Conservation (phyloP, 2,329 filamentous ascomycete species). For the Fonsecaea nubica region DNA sequence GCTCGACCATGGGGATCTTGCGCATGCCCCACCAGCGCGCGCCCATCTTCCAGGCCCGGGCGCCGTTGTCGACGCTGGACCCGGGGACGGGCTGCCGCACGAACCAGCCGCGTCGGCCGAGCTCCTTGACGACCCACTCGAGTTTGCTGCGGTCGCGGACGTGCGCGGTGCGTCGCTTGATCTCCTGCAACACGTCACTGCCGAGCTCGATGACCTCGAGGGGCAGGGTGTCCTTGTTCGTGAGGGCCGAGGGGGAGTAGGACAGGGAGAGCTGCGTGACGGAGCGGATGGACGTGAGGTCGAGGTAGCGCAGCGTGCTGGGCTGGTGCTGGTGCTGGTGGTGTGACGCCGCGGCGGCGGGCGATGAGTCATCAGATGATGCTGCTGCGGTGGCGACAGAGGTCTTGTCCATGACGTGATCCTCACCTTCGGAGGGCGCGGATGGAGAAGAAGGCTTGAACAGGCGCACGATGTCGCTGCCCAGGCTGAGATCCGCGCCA, state of each 20-base stretch:
- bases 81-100: slow-evolving; percentile 55
- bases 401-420: neutral
- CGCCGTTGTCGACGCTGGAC: slow-evolving; percentile 59
- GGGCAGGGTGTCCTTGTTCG: slow-evolving; percentile 67
- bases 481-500: slow-evolving; percentile 66
- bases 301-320: slow-evolving; percentile 71
- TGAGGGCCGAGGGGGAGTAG: slow-evolving; percentile 62
- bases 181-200: slow-evolving; percentile 71
- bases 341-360: neutral
- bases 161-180: slow-evolving; percentile 56
- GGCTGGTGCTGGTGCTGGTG: slow-evolving; percentile 26
- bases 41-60: slow-evolving; percentile 80
- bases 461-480: slow-evolving; percentile 67
- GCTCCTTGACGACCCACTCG: slow-evolving; percentile 74
- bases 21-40: slow-evolving; percentile 84
- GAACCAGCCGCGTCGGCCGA: slow-evolving; percentile 73
- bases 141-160: slow-evolving; percentile 52
- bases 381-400: slow-evolving; percentile 39
- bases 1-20: slow-evolving; percentile 64
- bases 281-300: slow-evolving; percentile 72
- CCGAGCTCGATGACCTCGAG: slow-evolving; percentile 78
- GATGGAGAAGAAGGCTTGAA: slow-evolving; percentile 48
- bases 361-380: slow-evolving; percentile 37
- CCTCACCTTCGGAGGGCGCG: slow-evolving; percentile 46
- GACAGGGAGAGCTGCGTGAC: slow-evolving; percentile 65